These are phyloP conservation scores for Schizochytrium sp. DNA, from an alignment of 108 stramenopile species.

Conservation along the genomic window DNA sequence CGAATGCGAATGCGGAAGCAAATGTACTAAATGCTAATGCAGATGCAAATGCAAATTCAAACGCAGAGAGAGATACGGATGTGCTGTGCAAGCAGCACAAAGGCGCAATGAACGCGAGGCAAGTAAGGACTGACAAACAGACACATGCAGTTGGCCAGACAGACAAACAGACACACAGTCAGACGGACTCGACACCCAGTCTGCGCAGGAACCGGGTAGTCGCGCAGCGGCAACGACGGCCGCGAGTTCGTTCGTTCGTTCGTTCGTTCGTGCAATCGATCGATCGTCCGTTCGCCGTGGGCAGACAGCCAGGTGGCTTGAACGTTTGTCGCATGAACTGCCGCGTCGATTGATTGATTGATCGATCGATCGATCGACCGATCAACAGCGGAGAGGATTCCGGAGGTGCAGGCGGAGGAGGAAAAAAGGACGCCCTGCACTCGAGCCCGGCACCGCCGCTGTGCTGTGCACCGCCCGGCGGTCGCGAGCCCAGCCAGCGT, in stretches of 20 bases:
- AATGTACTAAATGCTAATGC: too few relatives aligned
- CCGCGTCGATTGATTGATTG: not conserved
- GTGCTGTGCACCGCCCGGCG: not conserved
- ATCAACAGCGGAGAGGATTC: not conserved
- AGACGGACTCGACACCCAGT: not conserved
- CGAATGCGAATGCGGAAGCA: too few relatives aligned
- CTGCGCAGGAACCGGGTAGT: not conserved
- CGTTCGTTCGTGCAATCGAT: not conserved
- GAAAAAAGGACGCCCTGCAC: not conserved
- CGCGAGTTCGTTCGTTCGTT: not conserved
- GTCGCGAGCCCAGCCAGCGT: not conserved
- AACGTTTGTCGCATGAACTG: not conserved
- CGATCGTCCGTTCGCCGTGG: not conserved
- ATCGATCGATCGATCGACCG: not conserved
- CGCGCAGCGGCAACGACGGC: not conserved
- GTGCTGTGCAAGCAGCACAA: too few relatives aligned
- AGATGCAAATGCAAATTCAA: too few relatives aligned
- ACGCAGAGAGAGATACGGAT: too few relatives aligned
- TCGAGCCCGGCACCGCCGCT: not conserved
- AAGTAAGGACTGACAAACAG: not conserved
- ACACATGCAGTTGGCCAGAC: not conserved
- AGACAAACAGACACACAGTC: not conserved
- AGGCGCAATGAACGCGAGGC: not conserved
- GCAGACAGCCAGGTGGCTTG: not conserved
- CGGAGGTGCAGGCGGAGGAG: not conserved